Conservation (phyloP, 2,329 filamentous ascomycete species). For the Colletotrichum sidae region DNA sequence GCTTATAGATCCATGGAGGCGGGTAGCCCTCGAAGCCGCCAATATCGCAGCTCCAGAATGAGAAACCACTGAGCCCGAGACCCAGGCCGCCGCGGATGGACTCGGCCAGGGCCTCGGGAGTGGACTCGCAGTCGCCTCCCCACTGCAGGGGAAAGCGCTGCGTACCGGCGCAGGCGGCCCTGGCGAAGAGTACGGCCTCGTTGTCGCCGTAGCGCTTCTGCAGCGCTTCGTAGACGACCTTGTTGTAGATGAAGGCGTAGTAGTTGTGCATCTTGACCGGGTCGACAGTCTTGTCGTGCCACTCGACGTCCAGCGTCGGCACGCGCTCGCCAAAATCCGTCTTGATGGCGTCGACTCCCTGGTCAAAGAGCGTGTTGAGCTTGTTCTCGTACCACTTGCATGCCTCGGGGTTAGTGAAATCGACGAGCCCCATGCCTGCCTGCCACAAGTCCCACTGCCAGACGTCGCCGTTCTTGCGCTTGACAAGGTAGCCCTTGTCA, state of each 20-base stretch:
- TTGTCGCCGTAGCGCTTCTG: slow-evolving; percentile 62
- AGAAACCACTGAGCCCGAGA: slow-evolving; percentile 72
- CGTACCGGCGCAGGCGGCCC: slow-evolving; percentile 74
- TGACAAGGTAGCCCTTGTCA: slow-evolving; percentile 76
- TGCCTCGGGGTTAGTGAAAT: slow-evolving; percentile 79
- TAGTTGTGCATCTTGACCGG: slow-evolving; percentile 80
- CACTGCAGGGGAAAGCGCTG: slow-evolving; percentile 78
- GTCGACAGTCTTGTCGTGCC: slow-evolving; percentile 69
- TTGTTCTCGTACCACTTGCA: slow-evolving; percentile 73
- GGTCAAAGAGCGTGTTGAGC: slow-evolving; percentile 72
- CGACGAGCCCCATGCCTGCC: slow-evolving; percentile 79
- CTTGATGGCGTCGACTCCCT: slow-evolving; percentile 79
- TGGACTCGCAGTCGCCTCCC: slow-evolving; percentile 82
- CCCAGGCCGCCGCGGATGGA: slow-evolving; percentile 74
- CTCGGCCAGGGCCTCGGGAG: slow-evolving; percentile 79
- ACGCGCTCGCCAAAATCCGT: slow-evolving; percentile 83
- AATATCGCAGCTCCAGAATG: slow-evolving; percentile 78
- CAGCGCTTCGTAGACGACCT: slow-evolving; percentile 74
- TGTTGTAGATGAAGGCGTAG: slow-evolving; percentile 81
- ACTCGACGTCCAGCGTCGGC: slow-evolving; percentile 72
- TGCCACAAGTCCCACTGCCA: slow-evolving; percentile 86
- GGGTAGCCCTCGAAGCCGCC: slow-evolving; percentile 79
- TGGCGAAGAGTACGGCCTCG: slow-evolving; percentile 74
- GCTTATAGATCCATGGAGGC: slow-evolving; percentile 77
- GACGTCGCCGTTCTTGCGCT: slow-evolving; percentile 75